Evolutionary conservation across 306 rosid species (phyloP), one percentile per base, ranked within the genome.

Genomic region (Bauhinia variegata): DNA sequence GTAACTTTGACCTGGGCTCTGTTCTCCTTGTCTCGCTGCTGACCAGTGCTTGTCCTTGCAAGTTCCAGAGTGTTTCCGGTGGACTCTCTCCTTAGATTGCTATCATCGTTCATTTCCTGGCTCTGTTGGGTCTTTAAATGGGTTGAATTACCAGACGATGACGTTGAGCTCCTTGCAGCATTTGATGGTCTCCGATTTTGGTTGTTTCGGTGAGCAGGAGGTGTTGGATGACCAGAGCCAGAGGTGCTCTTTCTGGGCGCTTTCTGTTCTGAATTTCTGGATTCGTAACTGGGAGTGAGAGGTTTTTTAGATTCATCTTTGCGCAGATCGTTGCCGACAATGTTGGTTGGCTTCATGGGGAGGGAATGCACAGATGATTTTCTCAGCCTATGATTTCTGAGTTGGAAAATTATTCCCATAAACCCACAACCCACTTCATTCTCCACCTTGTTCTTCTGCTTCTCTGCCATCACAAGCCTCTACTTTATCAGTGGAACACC

Each of bases 351-450:
- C 42, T 68, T 84, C 17, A 89, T 6, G 18, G 95, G 91, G 1
- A 95, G 76, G 41, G 96, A 95, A 78, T 87, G 86, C 41, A 91
- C 91, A 43, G 89, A 80, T 34, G 95, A 79, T 68, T 91, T 91
- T 71, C 82, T 88, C 2, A 75, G 76, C 84, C 75, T 83, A 13
- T 78, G 57, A 75, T 50, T 80, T 50, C 68, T 73, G 58, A 75
- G 75, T 12, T 69, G 83, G 73, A 91, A 85, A 65, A 95, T 65
- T 59, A 81, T 85, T 6, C 85, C 87, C 50, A 95, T 54, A 28
- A 86, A 88, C 30, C 86, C 86, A 54, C 96, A 95, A 5, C 88
- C 91, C 37, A 80, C 19, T 6, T 78, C 84, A 66, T 46, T 60
- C 16, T 54, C 56, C 50, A 76, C 77, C 47, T 69, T 75, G 65